Evolutionary conservation across 2,329 filamentous ascomycete species (phyloP), one percentile per base, ranked within the genome.

Genomic region (Acephala macrosclerotiorum): DNA sequence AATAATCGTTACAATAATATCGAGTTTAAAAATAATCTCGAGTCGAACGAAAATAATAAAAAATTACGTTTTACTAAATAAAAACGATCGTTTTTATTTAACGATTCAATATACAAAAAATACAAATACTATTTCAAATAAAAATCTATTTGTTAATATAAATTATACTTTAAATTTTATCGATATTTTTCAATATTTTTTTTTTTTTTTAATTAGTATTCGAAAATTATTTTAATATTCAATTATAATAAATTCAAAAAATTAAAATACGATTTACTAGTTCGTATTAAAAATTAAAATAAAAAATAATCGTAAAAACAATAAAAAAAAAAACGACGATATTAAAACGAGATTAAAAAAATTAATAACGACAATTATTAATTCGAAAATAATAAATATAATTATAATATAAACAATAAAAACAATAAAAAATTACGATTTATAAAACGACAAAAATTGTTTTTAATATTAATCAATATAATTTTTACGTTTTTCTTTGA

Each of bases 61-160:
- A n/a, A n/a, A n/a, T n/a, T n/a, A n/a, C 6, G 65, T 66, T 57
- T 64, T 68, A 22, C 60, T 47, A 68, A 70, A 60, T 60, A 60
- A 58, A 70, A 69, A 61, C 60, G 42, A 55, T 68, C 57, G 33
- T 65, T 38, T 63, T 66, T 61, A 38, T 38, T 14, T 29, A 38
- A 29, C 35, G 33, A 25, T 20, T 35, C 29, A 60, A 42, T 22
- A 40, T 25, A 26, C 33, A 62, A 56, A 18, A 62, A 62, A 49
- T 49, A 49, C 47, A 62, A 33, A 35, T 36, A 26, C 60, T 25
- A n/a, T n/a, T n/a, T n/a, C n/a, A n/a, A n/a, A n/a, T n/a, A n/a
- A n/a, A n/a, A n/a, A n/a, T n/a, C n/a, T 51, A 2, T 14, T 35
- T 14, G 33, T 36, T 14, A 56, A 26, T 49, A 36, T 56, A 6